Evolutionary conservation across 495 filamentous ascomycete species (phyloP), one percentile per base, ranked within the genome.

Genomic region (Penicillium cataractarum): DNA sequence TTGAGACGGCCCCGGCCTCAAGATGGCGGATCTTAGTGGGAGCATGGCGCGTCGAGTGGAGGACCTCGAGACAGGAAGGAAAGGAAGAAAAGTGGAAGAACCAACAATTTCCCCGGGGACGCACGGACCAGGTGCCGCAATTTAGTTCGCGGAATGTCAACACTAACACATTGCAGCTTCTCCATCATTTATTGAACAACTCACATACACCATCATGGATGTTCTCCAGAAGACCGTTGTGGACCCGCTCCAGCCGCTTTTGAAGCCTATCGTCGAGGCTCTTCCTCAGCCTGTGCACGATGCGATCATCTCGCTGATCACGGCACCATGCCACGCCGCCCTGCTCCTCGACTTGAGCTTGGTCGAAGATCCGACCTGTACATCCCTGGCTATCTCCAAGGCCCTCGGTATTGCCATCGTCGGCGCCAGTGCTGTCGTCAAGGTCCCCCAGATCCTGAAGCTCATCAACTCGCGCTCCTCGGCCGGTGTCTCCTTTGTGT

Each of bases 371-470:
- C 77, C 83, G 5, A 85, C 82, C 54, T 99, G 95, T 82, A 79
- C 95, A 56, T 91, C 92, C 64, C 88, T 97, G 29, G 90, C 86
- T 54, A 86, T 97, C 67, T 96, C 91, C 67, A 98, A 98, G 78
- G 91, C 82, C 13, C 89, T 99, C 50, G 95, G 95, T 44, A 87
- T 97, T 61, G 94, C 87, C 73, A 99, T 98, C 77, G 90, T 99
- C 68, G 88, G 84, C 61, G 90, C 92, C 37, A 92, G 90, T 58
- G 84, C 91, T 32, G 85, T 97, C 66, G 91, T 99, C 79, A 99
- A 99, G 80, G 85, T 99, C 50, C 94, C 95, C 0, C 95, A 97
- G 77, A 93, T 98, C 75, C 72, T 97, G 74, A 97, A 97, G 81
- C 87, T 97, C 53, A 76, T 96, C 67, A 75, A 80, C 65, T 93